Base-by-base conservation (phyloP, 306 rosid species). In the Inga oerstediana region DNA sequence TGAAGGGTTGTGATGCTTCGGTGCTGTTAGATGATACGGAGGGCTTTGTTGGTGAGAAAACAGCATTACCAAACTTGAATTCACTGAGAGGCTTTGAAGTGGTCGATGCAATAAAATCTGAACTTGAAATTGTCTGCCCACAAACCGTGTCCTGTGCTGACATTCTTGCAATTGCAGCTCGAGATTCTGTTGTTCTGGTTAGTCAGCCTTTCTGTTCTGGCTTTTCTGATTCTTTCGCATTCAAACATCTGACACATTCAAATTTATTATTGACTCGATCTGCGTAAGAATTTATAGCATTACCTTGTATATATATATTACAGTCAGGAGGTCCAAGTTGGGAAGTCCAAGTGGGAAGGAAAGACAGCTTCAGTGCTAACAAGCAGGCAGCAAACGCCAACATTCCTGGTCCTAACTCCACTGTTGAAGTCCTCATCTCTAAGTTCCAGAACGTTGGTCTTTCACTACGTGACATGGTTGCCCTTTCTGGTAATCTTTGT, bases 271-370 rank as follows among this genome's bases (percentile, higher is more conserved):
- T 15, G 19, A 15, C 1, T 32, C 43, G 1, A 32, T 30, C 5
- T 2, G 34, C 0, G 6, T 65, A 65, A 65, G 44, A 64, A 30
- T 65, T 65, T 32, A 30, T 30, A 64, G 35, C 68, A 62, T 62
- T 62, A 14, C 41, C 19, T 64, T 30, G 17, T n/a, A 14, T 67
- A 37, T 8, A 35, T 8, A 35, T 12, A 19, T 58, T 46, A 32
- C 80, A 96, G 97, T 92, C 99, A 0, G 99, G 98, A 52, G 97
- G 99, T 24, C 99, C 97, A 19, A 77, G 87, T 27, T 96, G 96
- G 99, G 92, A 88, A 72, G 92, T 93, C 19, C 89, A 91, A 84
- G 85, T 79, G 88, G 97, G 99, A 84, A 96, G 98, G 87, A 89
- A 74, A 81, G 99, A 93, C 77, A 74, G 92, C 79, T 76, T 92